Percentiles rank a stretch among this genome's conserved stretches.
Conservation (phyloP, 805 yeast genomes). For the Kodamaea restingae region DNA sequence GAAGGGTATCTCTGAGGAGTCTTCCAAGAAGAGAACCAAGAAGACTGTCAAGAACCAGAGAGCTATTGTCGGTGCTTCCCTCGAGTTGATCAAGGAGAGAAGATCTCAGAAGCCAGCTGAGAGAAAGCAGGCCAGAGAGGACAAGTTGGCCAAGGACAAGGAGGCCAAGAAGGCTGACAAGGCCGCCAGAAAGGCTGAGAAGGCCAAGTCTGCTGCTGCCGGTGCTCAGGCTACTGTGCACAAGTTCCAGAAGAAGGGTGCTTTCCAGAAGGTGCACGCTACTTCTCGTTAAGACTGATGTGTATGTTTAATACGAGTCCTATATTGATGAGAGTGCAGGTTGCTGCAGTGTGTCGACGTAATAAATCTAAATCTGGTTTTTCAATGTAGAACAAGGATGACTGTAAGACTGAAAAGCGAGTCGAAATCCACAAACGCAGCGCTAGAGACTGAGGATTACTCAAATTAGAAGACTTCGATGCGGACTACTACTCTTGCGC, state of each 20-base stretch:
- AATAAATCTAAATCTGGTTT: not conserved
- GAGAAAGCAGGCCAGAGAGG: conserved; percentile 96
- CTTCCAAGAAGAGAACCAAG: conserved; percentile 94
- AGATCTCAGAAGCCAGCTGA: conserved; percentile 93
- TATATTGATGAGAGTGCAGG: conserved; percentile 4
- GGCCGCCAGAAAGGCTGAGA: conserved; percentile 92
- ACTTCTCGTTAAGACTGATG: conserved; percentile 73
- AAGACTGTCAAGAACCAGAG: conserved; percentile 98
- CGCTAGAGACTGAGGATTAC: too few species aligned
- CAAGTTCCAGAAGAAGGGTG: conserved; percentile 97
- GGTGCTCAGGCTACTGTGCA: conserved; percentile 70
- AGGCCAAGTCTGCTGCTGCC: conserved; percentile 77
- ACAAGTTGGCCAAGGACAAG: conserved; percentile 77
- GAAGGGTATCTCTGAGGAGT: conserved; percentile 99
- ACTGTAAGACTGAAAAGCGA: too few species aligned
- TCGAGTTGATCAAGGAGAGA: conserved; percentile 97
- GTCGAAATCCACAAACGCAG: too few species aligned
- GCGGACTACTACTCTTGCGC: too few species aligned
- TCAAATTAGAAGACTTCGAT: too few species aligned
- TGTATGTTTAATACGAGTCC: conserved; percentile 14
- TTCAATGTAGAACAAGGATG: not conserved
- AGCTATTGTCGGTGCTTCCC: conserved; percentile 99
- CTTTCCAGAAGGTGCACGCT: conserved; percentile 94
- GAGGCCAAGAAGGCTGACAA: conserved; percentile 87
- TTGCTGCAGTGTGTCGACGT: conserved; percentile 1